Percentiles rank a stretch among this genome's conserved stretches.
These are phyloP conservation scores for Candolleomyces aberdarensis DNA, from an alignment of 768 basidiomycete genomes.

Conservation along the genomic window DNA sequence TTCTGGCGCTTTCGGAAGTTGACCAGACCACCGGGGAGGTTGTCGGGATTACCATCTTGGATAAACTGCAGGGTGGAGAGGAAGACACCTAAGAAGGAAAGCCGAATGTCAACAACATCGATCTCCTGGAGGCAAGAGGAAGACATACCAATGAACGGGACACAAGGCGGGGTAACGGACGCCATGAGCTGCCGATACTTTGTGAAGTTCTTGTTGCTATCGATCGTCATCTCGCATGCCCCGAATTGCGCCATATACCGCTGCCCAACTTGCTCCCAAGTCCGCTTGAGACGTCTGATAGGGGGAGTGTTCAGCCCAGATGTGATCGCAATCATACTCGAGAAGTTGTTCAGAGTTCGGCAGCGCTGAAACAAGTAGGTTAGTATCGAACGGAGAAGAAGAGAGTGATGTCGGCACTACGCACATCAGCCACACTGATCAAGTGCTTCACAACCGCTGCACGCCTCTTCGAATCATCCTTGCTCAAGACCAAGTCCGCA, in stretches of 20 bases:
- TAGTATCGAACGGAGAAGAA: not conserved
- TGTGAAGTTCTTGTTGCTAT: conserved; percentile 91
- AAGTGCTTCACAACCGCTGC: conserved; percentile 85
- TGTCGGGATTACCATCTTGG: conserved; percentile 93
- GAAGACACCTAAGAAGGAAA: conserved; percentile 70
- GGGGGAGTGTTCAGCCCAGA: conserved; percentile 94
- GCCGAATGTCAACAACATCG: not conserved
- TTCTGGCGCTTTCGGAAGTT: conserved; percentile 96
- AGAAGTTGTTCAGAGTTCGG: conserved; percentile 87
- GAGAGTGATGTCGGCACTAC: conserved; percentile 23
- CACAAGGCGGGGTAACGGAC: conserved; percentile 85
- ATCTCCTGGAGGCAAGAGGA: not conserved
- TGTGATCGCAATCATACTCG: conserved; percentile 94
- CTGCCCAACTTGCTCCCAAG: conserved; percentile 85
- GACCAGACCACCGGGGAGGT: conserved; percentile 71
- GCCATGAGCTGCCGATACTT: conserved; percentile 87
- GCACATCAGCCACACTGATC: conserved; percentile 86
- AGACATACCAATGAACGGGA: conserved; percentile 88
- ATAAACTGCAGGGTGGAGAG: conserved; percentile 97
- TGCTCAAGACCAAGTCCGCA: conserved; percentile 73
- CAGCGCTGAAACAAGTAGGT: conserved; percentile 61
- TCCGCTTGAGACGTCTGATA: conserved; percentile 87
- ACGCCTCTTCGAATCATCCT: conserved; percentile 81
- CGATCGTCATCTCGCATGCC: conserved; percentile 84
- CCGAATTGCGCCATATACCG: conserved; percentile 71